These are phyloP conservation scores for Alternaria alternata DNA, from an alignment of 2,329 filamentous ascomycete species.

Conservation along the genomic window DNA sequence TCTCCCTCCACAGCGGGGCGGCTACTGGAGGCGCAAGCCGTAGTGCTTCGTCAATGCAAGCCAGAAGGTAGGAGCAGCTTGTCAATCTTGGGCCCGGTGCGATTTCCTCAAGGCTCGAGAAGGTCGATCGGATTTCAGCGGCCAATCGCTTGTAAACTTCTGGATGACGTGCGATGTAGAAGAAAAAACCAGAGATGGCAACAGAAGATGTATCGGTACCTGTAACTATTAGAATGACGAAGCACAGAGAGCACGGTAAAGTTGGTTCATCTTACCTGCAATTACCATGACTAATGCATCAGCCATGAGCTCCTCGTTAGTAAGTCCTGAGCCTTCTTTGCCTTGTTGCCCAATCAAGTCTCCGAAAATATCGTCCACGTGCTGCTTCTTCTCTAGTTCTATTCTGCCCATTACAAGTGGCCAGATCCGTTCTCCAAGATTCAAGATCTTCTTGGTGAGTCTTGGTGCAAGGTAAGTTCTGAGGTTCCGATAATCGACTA, in stretches of 20 bases:
- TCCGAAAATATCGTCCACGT: constrained; percentile 1
- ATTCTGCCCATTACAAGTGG: neutral
- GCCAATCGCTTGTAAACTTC: constrained; percentile 22
- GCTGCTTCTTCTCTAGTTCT: constrained; percentile 4
- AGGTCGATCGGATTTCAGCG: constrained; percentile 25
- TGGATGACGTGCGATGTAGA: constrained; percentile 49
- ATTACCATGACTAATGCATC: constrained; percentile 3
- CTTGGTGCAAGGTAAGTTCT: neutral
- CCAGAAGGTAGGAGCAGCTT: constrained; percentile 23
- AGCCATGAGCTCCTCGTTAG: neutral
- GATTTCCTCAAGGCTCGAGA: constrained; percentile 27
- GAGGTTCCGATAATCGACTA: neutral
- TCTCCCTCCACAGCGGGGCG: constrained; percentile 22
- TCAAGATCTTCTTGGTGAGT: neutral
- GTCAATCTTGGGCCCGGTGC: constrained; percentile 17
- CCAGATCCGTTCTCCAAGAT: neutral
- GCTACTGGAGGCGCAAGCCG: constrained; percentile 31
- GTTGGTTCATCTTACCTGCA: constrained; percentile 4
- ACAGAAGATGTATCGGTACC: constrained; percentile 45
- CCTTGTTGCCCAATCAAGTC: neutral
- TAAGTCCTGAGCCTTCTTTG: neutral
- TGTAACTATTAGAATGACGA: constrained; percentile 23
- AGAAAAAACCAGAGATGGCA: constrained; percentile 38
- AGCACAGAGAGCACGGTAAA: neutral
- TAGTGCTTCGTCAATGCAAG: constrained; percentile 39